Evolutionary conservation across 192 early-diverging fungal genomes (phyloP).

Genomic region (Spizellomyces punctatus): DNA sequence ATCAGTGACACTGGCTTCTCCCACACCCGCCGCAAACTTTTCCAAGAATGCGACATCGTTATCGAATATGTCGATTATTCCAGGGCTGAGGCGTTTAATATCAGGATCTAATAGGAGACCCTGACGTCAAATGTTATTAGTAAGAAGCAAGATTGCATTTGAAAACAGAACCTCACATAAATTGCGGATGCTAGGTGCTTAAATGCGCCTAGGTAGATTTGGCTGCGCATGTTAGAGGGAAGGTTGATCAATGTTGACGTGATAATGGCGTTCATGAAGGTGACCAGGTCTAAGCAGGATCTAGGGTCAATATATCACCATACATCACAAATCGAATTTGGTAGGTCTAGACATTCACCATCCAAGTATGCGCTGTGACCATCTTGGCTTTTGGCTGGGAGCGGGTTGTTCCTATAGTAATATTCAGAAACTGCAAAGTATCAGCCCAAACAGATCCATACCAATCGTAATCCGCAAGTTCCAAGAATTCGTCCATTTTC

Average conservation of each 20-base stretch:
- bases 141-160: not conserved
- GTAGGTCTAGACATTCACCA: slow-evolving; percentile 41
- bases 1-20: slow-evolving; percentile 65
- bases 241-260: slow-evolving; percentile 69
- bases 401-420: slow-evolving; percentile 47
- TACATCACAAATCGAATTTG: no score
- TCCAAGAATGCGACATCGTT: slow-evolving; percentile 75
- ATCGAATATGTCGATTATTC: slow-evolving; percentile 64
- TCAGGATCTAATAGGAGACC: slow-evolving; percentile 59
- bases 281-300: slow-evolving; percentile 65
- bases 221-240: slow-evolving; percentile 62
- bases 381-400: slow-evolving; percentile 45
- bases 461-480: slow-evolving; percentile 86
- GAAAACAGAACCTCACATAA: slow-evolving; percentile 49
- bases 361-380: slow-evolving; percentile 73
- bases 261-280: slow-evolving; percentile 68
- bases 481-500: slow-evolving; percentile 81
- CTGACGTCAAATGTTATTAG: slow-evolving; percentile 30
- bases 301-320: no score
- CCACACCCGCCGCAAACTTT: slow-evolving; percentile 66
- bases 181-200: slow-evolving; percentile 66
- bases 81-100: slow-evolving; percentile 60
- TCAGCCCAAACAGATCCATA: slow-evolving; percentile 25
- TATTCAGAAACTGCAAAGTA: not conserved
- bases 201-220: slow-evolving; percentile 75